phyloP scores from a whole-genome alignment of 495 filamentous ascomycete species.

The Aspergillus diversus region DNA sequence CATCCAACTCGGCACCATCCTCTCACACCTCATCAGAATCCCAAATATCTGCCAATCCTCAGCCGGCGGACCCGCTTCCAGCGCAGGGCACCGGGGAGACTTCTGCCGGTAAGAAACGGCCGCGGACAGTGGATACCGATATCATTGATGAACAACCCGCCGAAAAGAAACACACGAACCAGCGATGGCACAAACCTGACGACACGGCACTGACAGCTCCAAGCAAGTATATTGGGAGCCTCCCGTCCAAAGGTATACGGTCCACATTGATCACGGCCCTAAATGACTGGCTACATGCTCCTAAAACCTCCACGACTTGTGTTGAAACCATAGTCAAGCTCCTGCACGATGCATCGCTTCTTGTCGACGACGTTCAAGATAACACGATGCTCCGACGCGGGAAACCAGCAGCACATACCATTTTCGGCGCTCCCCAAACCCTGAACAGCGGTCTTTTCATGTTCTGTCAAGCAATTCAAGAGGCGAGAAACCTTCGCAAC shows the following conservation, averaged over 20 bases:
- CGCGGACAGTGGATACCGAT: background rate
- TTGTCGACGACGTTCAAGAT: slow-evolving; percentile 56
- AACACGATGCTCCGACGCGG: slow-evolving; percentile 72
- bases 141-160: background rate
- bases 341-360: background rate
- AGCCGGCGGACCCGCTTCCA: background rate
- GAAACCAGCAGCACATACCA: slow-evolving; percentile 77
- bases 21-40: background rate
- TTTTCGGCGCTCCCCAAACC: slow-evolving; percentile 83
- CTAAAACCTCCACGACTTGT: background rate
- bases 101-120: background rate
- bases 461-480: background rate
- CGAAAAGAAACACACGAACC: background rate
- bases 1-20: background rate
- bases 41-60: background rate
- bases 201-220: background rate
- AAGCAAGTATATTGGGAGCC: background rate
- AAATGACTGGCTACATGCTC: background rate
- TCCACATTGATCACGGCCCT: background rate
- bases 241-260: background rate
- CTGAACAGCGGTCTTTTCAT: slow-evolving; percentile 88
- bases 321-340: background rate
- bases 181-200: background rate
- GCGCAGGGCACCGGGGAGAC: background rate
- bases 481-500: background rate